Conservation (phyloP, 805 yeast genomes). For the Pichia manshurica region DNA sequence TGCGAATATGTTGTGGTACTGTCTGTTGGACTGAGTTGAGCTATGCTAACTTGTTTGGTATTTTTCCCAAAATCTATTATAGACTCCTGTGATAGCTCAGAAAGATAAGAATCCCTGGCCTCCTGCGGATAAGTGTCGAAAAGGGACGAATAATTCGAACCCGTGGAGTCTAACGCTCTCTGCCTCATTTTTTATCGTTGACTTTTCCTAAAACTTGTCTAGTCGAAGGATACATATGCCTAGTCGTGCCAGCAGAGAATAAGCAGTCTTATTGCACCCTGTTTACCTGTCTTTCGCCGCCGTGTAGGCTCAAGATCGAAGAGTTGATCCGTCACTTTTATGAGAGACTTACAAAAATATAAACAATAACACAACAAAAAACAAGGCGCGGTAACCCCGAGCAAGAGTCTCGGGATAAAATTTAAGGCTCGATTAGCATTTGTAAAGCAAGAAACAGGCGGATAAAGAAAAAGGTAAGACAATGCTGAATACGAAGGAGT, state of each 20-base stretch:
- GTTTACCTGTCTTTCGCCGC: too few relatives aligned
- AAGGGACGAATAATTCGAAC: slow-evolving; percentile 1
- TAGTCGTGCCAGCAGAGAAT: too few relatives aligned
- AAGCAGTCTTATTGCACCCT: too few relatives aligned
- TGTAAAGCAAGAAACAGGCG: too few relatives aligned
- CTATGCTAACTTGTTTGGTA: background rate
- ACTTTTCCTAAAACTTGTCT: too few relatives aligned
- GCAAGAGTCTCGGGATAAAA: too few relatives aligned
- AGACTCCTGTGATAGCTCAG: background rate
- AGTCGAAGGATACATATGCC: too few relatives aligned
- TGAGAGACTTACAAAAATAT: background rate
- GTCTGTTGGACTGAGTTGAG: background rate
- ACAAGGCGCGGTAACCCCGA: background rate
- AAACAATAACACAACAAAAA: background rate
- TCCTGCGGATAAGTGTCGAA: slow-evolving; percentile 4
- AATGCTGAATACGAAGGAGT: too few relatives aligned
- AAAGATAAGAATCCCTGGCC: background rate
- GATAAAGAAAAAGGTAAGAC: too few relatives aligned
- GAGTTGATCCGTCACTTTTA: background rate
- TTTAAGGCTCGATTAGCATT: too few relatives aligned
- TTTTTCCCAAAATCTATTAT: background rate
- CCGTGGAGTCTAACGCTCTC: background rate
- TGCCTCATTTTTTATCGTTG: background rate
- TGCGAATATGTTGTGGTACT: background rate
- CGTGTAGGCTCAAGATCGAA: background rate